phyloP scores from a whole-genome alignment of 257 asterid species.

The Solanum clarkiae region DNA sequence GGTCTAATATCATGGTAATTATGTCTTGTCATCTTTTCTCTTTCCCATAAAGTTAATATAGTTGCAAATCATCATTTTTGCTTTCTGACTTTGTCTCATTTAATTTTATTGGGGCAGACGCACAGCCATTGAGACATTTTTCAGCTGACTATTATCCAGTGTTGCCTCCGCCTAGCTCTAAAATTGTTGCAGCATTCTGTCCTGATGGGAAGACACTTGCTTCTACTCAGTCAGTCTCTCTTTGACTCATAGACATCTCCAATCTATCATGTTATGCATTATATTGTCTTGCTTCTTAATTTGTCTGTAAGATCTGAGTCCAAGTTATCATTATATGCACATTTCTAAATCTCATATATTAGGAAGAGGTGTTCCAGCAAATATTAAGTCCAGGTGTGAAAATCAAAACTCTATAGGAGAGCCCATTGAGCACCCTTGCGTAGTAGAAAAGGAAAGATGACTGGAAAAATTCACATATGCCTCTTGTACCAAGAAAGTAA shows the following conservation, averaged over 20 bases:
- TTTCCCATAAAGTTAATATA: not conserved
- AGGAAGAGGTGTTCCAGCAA: no score
- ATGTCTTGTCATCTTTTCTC: not conserved
- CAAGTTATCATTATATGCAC: not conserved
- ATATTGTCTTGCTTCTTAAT: not conserved
- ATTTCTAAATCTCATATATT: not conserved
- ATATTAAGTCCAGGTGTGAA: no score
- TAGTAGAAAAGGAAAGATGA: no score
- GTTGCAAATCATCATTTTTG: not conserved
- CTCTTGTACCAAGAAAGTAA: no score
- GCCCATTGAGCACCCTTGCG: no score
- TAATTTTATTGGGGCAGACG: slow-evolving; percentile 61
- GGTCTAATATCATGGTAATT: slow-evolving; percentile 83
- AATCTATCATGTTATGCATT: not conserved
- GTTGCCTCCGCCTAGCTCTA: slow-evolving; percentile 88
- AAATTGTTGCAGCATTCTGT: slow-evolving; percentile 94
- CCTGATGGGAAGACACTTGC: slow-evolving; percentile 93
- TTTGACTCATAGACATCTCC: not conserved
- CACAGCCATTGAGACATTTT: slow-evolving; percentile 67
- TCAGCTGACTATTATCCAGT: slow-evolving; percentile 80
- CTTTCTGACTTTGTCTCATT: not conserved
- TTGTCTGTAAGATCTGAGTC: not conserved
- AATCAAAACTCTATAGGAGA: no score
- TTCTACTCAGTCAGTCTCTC: slow-evolving; percentile 66
- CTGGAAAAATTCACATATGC: no score